These are phyloP conservation scores for Alternaria longipes DNA, from an alignment of 2,329 filamentous ascomycete genomes.

Conservation along the genomic window DNA sequence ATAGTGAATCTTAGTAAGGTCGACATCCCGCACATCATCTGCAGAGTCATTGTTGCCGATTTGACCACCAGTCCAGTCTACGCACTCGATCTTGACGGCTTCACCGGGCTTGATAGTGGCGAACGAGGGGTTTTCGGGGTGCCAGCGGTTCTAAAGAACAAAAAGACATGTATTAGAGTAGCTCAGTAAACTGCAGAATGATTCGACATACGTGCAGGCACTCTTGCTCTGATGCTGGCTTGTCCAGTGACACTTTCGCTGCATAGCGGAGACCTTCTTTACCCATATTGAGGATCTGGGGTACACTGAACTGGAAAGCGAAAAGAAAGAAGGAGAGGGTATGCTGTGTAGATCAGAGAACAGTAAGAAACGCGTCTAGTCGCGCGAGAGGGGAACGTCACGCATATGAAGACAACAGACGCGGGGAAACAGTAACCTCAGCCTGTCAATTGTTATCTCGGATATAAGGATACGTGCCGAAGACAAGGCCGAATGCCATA, in stretches of 20 bases:
- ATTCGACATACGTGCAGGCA: constrained; percentile 70
- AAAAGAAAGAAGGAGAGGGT: background rate
- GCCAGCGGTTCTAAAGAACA: constrained; percentile 79
- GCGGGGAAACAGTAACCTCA: constrained; percentile 27
- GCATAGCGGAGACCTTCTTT: constrained; percentile 72
- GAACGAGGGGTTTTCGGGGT: constrained; percentile 81
- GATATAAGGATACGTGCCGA: constrained; percentile 27
- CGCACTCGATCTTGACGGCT: constrained; percentile 91
- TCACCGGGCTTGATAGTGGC: constrained; percentile 82
- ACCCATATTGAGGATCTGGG: constrained; percentile 51
- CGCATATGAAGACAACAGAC: constrained; percentile 23
- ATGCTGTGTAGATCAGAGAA: background rate
- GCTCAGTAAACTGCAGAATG: constrained; percentile 2
- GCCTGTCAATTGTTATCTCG: constrained; percentile 31
- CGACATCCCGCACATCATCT: constrained; percentile 86
- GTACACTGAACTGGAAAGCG: background rate
- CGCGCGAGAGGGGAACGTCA: constrained; percentile 11
- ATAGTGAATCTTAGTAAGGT: constrained; percentile 86
- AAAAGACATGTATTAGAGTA: background rate
- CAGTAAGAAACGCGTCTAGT: background rate
- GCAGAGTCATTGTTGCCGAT: constrained; percentile 89
- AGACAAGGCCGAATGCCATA: constrained; percentile 15
- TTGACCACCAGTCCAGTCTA: constrained; percentile 79
- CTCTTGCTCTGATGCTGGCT: constrained; percentile 73
- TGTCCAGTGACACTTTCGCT: constrained; percentile 76